A percentile compares a stretch with the other conserved stretches of the same genome.
These are phyloP conservation scores for Albatrellus ellisii DNA, from an alignment of 768 basidiomycete genomes.

Conservation along the genomic window DNA sequence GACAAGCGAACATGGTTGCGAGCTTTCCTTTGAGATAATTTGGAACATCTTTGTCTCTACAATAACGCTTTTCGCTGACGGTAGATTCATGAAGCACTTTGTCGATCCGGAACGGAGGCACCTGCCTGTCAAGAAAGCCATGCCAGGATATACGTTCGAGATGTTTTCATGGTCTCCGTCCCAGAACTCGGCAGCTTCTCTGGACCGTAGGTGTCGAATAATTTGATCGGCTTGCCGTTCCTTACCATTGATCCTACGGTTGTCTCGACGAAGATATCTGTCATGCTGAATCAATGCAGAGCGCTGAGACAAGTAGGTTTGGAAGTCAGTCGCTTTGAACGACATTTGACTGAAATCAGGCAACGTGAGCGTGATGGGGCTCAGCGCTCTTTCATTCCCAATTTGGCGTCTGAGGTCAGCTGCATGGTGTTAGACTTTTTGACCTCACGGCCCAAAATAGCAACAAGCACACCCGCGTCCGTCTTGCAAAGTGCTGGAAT, in stretches of 20 bases:
- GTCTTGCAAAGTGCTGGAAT: conserved; percentile 15
- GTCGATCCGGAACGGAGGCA: not conserved
- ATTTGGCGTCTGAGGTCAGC: no score
- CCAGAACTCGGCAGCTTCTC: conserved; percentile 51
- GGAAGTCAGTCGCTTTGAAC: not conserved
- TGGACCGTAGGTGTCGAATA: conserved; percentile 37
- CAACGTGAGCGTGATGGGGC: not conserved
- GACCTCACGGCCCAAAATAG: no score
- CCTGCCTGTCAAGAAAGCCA: conserved; percentile 64
- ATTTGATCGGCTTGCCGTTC: conserved; percentile 45
- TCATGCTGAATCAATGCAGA: conserved; percentile 18
- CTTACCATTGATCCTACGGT: conserved; percentile 16
- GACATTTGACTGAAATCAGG: not conserved
- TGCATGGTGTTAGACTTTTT: no score
- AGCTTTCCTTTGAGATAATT: conserved; percentile 43
- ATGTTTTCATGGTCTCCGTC: conserved; percentile 34
- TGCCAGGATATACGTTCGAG: conserved; percentile 59
- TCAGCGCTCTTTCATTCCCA: not conserved
- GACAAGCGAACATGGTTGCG: no score
- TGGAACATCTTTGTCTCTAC: conserved; percentile 47
- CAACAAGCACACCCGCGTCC: no score
- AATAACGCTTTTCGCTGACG: conserved; percentile 40
- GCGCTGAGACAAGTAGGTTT: conserved; percentile 15
- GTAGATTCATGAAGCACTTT: conserved; percentile 11
- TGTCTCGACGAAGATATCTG: conserved; percentile 17